A percentile compares a stretch with the other conserved stretches of the same genome.
These are phyloP conservation scores for Wallacemonas rigidus DNA, from an alignment of 208 protist genomes.

Conservation along the genomic window DNA sequence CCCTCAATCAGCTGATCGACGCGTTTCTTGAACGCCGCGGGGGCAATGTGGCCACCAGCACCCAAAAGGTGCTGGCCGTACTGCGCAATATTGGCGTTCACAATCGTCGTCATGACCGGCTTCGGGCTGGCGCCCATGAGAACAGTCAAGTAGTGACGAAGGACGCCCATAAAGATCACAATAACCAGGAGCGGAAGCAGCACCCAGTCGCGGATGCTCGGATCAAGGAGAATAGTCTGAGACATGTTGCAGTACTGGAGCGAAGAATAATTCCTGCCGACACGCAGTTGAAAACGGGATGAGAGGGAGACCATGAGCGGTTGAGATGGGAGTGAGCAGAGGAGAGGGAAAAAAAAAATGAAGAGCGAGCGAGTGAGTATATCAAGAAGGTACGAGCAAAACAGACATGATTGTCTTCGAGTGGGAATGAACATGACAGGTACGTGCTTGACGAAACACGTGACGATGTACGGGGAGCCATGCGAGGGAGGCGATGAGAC, in stretches of 20 bases:
- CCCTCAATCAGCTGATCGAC: conserved; percentile 52
- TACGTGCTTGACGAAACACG: too few relatives aligned
- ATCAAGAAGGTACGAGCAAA: too few relatives aligned
- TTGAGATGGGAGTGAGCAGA: too few relatives aligned
- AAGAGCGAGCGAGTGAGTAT: too few relatives aligned
- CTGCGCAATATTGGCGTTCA: conserved; percentile 71
- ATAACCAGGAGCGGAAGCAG: conserved; percentile 94
- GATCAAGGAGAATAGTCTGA: conserved; percentile 92
- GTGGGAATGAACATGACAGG: too few relatives aligned
- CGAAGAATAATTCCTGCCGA: background rate
- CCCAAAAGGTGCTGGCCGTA: conserved; percentile 63
- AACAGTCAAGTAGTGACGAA: conserved; percentile 87
- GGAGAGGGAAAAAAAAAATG: too few relatives aligned
- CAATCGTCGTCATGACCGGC: conserved; percentile 56
- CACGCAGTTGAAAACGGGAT: conserved; percentile 3
- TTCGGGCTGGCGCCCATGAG: conserved; percentile 54
- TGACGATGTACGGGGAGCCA: too few relatives aligned
- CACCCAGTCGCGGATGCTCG: conserved; percentile 95
- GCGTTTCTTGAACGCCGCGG: conserved; percentile 61
- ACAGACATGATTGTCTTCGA: too few relatives aligned
- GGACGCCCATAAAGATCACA: conserved; percentile 91
- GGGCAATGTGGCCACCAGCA: conserved; percentile 57
- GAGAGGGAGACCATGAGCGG: background rate
- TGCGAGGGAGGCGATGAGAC: too few relatives aligned
- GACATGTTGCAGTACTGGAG: conserved; percentile 31